Evolutionary conservation across 1,284 basidiomycete species (phyloP).

Genomic region (Heterobasidion parviporum): DNA sequence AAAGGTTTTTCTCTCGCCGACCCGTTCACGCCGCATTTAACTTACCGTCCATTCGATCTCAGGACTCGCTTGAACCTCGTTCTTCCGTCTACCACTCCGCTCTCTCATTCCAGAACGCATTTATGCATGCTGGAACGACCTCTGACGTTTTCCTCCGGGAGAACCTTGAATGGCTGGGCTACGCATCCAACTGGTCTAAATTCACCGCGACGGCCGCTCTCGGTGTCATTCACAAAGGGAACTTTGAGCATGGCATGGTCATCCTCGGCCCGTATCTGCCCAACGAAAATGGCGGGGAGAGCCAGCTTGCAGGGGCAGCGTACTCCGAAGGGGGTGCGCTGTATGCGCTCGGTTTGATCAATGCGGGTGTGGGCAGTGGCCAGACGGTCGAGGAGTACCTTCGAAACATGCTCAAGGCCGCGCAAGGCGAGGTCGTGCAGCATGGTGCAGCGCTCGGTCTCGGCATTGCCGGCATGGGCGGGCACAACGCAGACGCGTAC

Average conservation of each 20-base stretch:
- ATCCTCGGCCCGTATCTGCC: constrained; percentile 94
- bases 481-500: constrained; percentile 81
- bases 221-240: constrained; percentile 95
- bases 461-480: constrained; percentile 89
- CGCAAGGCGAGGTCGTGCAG: constrained; percentile 80
- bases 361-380: constrained; percentile 77
- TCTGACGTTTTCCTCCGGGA: constrained; percentile 89
- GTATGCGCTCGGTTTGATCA: constrained; percentile 91
- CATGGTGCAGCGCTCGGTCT: constrained; percentile 93
- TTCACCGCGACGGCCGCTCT: constrained; percentile 93
- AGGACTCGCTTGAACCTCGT: constrained; percentile 89
- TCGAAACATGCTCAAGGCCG: constrained; percentile 67
- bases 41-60: not conserved
- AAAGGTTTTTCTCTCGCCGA: constrained; percentile 47
- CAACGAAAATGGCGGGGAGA: constrained; percentile 54
- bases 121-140: constrained; percentile 92
- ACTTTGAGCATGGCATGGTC: constrained; percentile 85
- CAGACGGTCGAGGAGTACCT: constrained; percentile 66
- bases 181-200: constrained; percentile 95
- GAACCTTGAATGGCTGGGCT: constrained; percentile 90
- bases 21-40: not conserved
- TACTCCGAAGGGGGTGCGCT: constrained; percentile 92
- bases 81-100: constrained; percentile 96
- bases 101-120: constrained; percentile 91
- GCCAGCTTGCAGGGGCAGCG: constrained; percentile 63